Evolutionary conservation across 2,329 filamentous ascomycete species (phyloP), one percentile per base, ranked within the genome.

Genomic region (Sclerotinia glacialis): DNA sequence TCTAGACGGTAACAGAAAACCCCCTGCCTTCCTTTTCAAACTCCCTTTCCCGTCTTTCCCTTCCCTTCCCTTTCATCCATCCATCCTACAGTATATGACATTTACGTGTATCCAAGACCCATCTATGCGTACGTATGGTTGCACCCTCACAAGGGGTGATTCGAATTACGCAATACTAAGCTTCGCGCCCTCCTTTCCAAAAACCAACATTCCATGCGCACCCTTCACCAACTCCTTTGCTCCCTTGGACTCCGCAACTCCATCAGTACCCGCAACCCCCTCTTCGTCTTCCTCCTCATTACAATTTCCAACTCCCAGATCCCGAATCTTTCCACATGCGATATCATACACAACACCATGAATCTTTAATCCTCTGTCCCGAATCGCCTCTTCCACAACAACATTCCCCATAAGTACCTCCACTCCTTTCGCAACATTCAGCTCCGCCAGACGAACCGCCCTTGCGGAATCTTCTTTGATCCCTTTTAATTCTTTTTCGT

Each of bases 311-410:
- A 60, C 80, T 26, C 80, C 80, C 3, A 86, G 74, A 72, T 86
- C 81, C 49, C 77, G 76, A 62, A 86, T 77, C 67, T 79, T 79
- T 16, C 84, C 84, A 26, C 74, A 78, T 7, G 72, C 78, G 62
- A 86, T 78, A 70, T 95, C 88, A 76, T 91, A 94, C 18, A 96
- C 81, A 64, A 88, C 82, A n/a, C 91, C 92, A 76, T 95, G 91
- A 7, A 96, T 84, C 78, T 89, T 80, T 52, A 96, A 78, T 1
- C 88, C 89, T 37, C 90, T 82, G 72, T 92, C 87, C 70, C 81
- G 78, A 68, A 93, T 85, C 34, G 90, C 91, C 69, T 91, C 88
- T 73, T 87, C 83, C 40, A 96, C 83, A 31, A 85, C 83, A 60
- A 83, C 81, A 77, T 92, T 93, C 75, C 86, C 82, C 80, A 88